Conservation (phyloP, 768 basidiomycete genomes). For the Boletus speciosus region DNA sequence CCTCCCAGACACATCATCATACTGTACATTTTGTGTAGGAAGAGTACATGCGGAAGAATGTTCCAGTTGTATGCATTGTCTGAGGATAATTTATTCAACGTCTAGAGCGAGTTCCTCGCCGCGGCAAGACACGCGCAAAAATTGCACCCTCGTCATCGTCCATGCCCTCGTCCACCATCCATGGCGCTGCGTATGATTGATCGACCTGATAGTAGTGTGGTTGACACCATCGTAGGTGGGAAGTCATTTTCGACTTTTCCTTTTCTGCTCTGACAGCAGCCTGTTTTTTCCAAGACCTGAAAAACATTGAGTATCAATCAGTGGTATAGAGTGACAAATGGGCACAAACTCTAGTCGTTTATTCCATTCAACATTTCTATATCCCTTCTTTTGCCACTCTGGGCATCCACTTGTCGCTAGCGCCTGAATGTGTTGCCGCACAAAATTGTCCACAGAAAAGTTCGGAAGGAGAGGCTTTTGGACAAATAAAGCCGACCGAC, state of each 20-base stretch:
- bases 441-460: slow-evolving; percentile 54
- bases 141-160: slow-evolving; percentile 1
- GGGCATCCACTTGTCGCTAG: slow-evolving; percentile 43
- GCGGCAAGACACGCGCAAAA: slow-evolving; percentile 1
- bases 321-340: background rate
- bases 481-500: slow-evolving; percentile 46
- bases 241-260: slow-evolving; percentile 15
- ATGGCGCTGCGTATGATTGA: slow-evolving; percentile 1
- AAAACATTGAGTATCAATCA: background rate
- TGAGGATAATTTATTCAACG: slow-evolving; percentile 2
- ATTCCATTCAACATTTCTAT: slow-evolving; percentile 48
- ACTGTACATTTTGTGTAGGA: slow-evolving; percentile 1
- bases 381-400: slow-evolving; percentile 54
- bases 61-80: background rate
- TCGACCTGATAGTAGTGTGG: slow-evolving; percentile 10
- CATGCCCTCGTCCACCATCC: slow-evolving; percentile 4
- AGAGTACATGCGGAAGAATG: background rate
- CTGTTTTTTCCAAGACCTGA: slow-evolving; percentile 31
- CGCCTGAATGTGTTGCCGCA: slow-evolving; percentile 55
- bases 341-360: slow-evolving; percentile 50
- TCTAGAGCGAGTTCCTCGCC: slow-evolving; percentile 19
- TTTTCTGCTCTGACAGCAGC: slow-evolving; percentile 11
- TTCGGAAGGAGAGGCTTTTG: slow-evolving; percentile 58
- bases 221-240: slow-evolving; percentile 12
- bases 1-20: background rate